These are phyloP conservation scores for Yamadazyma membranifaciens DNA, from an alignment of 1,139 yeast species.

Conservation along the genomic window DNA sequence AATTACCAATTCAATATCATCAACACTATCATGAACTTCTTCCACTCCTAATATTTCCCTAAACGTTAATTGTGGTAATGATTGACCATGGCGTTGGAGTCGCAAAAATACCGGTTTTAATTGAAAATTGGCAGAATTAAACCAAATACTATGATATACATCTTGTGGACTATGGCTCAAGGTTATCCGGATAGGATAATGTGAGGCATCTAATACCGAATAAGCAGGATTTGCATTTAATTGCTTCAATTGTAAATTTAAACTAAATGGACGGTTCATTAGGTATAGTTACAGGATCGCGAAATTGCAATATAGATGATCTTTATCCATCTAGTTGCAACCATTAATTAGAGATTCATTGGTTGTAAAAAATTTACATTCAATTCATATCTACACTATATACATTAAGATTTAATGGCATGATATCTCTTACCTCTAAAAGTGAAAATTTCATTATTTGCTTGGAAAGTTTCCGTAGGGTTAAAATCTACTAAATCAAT, in stretches of 20 bases:
- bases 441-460: conserved; percentile 85
- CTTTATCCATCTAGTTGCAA: no score
- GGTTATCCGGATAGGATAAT: conserved; percentile 20
- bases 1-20: conserved; percentile 14
- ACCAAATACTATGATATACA: conserved; percentile 30
- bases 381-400: conserved; percentile 8
- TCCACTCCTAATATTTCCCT: conserved; percentile 16
- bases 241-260: conserved; percentile 19
- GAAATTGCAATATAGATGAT: no score
- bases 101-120: conserved; percentile 25
- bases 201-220: conserved; percentile 2
- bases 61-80: conserved; percentile 13
- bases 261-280: conserved; percentile 26
- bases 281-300: not conserved
- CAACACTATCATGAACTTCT: conserved; percentile 6
- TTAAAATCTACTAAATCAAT: conserved; percentile 90
- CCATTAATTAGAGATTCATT: no score
- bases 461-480: conserved; percentile 91
- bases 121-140: conserved; percentile 19
- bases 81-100: conserved; percentile 10
- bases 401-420: conserved; percentile 45
- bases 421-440: conserved; percentile 96
- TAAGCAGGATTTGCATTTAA: conserved; percentile 6
- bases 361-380: conserved; percentile 1
- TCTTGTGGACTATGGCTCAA: conserved; percentile 22